Evolutionary conservation across 169 alveolate genomes (phyloP), one percentile per base, ranked within the genome.

Genomic region (Eimeria tenella): DNA sequence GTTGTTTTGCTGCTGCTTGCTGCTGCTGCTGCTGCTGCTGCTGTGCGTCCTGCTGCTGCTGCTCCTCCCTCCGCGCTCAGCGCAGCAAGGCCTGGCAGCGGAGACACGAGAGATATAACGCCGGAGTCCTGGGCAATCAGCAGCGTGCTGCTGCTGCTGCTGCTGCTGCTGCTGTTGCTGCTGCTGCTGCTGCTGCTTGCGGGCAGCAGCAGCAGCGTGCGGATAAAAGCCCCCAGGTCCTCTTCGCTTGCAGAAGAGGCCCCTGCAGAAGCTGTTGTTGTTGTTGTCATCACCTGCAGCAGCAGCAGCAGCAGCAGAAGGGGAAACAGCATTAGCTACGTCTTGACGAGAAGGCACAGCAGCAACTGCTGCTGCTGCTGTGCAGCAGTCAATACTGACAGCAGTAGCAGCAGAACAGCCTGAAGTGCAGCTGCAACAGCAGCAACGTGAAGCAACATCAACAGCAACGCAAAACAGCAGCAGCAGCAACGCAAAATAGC

Each of bases 171-270:
- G 11, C 68, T 58, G 21, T 58, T 58, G 21, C 11, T 13, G 68
- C 68, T 10, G 68, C 68, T 58, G 68, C 19, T 13, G 19, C 68
- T 58, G 68, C 68, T 58, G 68, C 68, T 58, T 58, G 68, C 19
- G 68, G 68, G 68, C 68, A 58, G 68, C 68, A 58, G 68, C 68
- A 58, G 68, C 68, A 58, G 68, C 11, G 68, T 58, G 21, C 68
- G 68, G 19, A 58, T 58, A 17, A 58, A 58, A 17, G 68, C 68
- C 21, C 68, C 68, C 68, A 58, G 68, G 19, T 58, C 68, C 11
- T 58, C 68, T 1, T 58, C 68, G 11, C 68, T 58, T 58, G 42
- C 42, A 31, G 42, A 31, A 0, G 42, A 31, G 42, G 42, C 42
- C 42, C 42, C 42, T 31, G 42, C 42, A 1, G 42, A 31, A 1